phyloP scores from a whole-genome alignment of 1,284 basidiomycete genomes.

The Boletellus deceptivus region DNA sequence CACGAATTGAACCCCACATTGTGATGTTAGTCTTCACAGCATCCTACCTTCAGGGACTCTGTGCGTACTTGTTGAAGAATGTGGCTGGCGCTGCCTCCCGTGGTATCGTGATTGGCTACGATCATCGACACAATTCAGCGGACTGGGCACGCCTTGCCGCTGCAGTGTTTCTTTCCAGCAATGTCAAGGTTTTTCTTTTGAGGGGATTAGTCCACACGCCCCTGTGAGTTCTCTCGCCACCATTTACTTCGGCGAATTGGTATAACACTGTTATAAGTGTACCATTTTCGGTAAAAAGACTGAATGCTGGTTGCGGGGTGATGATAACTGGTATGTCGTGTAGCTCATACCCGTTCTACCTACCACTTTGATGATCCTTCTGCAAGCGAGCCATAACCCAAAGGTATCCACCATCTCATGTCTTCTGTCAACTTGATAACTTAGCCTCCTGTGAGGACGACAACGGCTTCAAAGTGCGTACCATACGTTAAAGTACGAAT shows the following conservation, averaged over 20 bases:
- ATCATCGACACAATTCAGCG: conserved; percentile 77
- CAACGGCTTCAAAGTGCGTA: conserved; percentile 78
- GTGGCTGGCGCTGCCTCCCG: conserved; percentile 51
- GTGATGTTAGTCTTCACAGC: background rate
- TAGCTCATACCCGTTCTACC: background rate
- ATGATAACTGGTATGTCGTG: conserved; percentile 75
- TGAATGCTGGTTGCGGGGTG: conserved; percentile 74
- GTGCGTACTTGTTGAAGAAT: conserved; percentile 60
- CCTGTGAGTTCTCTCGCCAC: conserved; percentile 47
- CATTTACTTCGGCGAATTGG: background rate
- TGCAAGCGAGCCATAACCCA: conserved; percentile 77
- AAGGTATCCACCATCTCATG: conserved; percentile 48
- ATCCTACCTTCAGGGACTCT: conserved; percentile 56
- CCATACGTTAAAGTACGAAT: background rate
- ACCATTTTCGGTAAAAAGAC: conserved; percentile 68
- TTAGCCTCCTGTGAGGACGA: conserved; percentile 52
- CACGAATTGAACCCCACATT: background rate
- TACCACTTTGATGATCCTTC: conserved; percentile 1
- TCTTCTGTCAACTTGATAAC: conserved; percentile 3
- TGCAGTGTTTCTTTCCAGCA: conserved; percentile 59
- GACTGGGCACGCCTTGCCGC: conserved; percentile 76
- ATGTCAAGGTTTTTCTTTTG: conserved; percentile 70
- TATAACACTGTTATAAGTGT: conserved; percentile 45
- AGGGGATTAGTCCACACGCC: conserved; percentile 77
- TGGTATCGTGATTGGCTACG: conserved; percentile 80